Evolutionary conservation across 1,284 basidiomycete species (phyloP), one percentile per base, ranked within the genome.

Genomic region (Xerocomus subilludens): DNA sequence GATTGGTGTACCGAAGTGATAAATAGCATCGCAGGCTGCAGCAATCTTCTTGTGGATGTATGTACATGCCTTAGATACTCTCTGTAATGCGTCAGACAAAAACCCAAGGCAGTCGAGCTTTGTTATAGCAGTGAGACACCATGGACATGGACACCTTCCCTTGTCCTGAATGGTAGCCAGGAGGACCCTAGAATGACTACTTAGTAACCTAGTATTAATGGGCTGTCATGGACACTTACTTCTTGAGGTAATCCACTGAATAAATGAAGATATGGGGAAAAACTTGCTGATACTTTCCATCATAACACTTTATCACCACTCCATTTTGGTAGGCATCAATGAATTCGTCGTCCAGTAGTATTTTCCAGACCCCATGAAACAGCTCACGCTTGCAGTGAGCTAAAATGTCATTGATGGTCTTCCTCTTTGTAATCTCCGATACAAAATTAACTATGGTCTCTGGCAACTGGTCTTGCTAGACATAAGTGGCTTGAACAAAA

Each of bases 191-290:
- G 58, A 18, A 27, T 23, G 32, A 56, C 10, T 20, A 11, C 30
- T 56, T 18, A 56, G 55, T 16, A 55, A 55, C 53, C 13, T 53
- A 55, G 30, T n/a, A 55, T 30, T 11, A 60, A 6, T 18, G 32
- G 36, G 20, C n/a, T n/a, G n/a, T 2, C 13, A 30, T 45, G 9
- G 18, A 38, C 13, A 21, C 42, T 13, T 51, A 85, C 85, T 84
- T 85, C 60, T 85, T 84, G 2, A 82, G 83, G 58, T 85, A 85
- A 69, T 85, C 84, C 1, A 83, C 83, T 4, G 82, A 81, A 71
- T 85, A 84, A 2, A 79, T 82, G 55, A 85, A 83, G 14, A 86
- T 80, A 0, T 80, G 78, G 5, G 81, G 81, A 67, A 79, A 85
- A 0, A 84, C 67, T 32, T 77, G 79, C 0, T 78, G 77, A 14